Conservation (phyloP, 2,329 filamentous ascomycete species). For the Chrysoporthe deuterocubensis region DNA sequence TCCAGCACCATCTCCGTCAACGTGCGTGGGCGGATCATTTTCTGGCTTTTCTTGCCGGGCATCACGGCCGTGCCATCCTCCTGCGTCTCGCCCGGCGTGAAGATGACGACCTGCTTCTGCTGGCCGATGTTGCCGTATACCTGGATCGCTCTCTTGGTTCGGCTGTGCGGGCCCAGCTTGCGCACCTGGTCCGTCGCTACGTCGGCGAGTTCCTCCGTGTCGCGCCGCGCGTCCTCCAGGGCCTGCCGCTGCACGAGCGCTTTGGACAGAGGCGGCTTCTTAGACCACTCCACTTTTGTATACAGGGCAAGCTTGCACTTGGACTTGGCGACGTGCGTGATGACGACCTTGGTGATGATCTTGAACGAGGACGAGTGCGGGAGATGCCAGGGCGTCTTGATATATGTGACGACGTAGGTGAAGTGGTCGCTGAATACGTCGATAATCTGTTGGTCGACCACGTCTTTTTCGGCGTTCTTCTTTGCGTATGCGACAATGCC, state of each 20-base stretch:
- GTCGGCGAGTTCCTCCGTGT: slow-evolving; percentile 76
- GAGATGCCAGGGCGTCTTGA: slow-evolving; percentile 77
- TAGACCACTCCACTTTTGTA: slow-evolving; percentile 85
- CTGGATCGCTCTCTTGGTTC: slow-evolving; percentile 77
- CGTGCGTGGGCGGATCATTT: slow-evolving; percentile 59
- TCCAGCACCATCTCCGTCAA: slow-evolving; percentile 74
- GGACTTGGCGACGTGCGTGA: slow-evolving; percentile 90
- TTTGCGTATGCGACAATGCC: slow-evolving; percentile 67
- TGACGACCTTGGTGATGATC: slow-evolving; percentile 86
- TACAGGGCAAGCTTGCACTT: slow-evolving; percentile 91
- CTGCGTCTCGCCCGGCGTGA: slow-evolving; percentile 51
- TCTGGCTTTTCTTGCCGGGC: slow-evolving; percentile 56
- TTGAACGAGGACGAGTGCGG: slow-evolving; percentile 80
- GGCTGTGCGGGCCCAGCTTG: slow-evolving; percentile 72
- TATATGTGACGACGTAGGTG: slow-evolving; percentile 67
- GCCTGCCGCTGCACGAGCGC: slow-evolving; percentile 71
- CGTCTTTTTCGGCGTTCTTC: slow-evolving; percentile 51
- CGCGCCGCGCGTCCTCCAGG: slow-evolving; percentile 72
- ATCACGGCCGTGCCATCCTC: slow-evolving; percentile 44
- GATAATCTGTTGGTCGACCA: slow-evolving; percentile 84
- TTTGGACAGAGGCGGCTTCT: slow-evolving; percentile 64
- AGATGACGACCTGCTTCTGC: slow-evolving; percentile 66
- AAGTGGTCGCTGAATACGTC: slow-evolving; percentile 80
- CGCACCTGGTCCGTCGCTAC: slow-evolving; percentile 78
- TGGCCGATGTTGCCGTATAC: slow-evolving; percentile 79